Percentiles rank a stretch among this genome's conserved stretches.
phyloP scores from a whole-genome alignment of 345 rosid genomes.

The Garcia nutans region DNA sequence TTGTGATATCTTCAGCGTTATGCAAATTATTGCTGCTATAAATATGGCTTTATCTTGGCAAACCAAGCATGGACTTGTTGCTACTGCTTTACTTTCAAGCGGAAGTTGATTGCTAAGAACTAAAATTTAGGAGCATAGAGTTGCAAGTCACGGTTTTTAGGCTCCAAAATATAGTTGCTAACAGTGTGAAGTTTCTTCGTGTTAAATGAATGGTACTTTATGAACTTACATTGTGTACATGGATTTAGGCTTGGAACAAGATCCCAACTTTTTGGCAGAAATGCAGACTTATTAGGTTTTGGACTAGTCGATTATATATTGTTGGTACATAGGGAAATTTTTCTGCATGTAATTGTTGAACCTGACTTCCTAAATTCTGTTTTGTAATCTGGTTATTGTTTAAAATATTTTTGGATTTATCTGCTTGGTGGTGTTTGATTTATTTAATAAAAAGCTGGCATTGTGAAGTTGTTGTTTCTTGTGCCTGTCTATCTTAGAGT shows the following conservation, averaged over 20 bases:
- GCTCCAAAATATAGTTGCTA: not conserved
- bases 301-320: not conserved
- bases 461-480: not conserved
- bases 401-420: not conserved
- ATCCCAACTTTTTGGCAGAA: not conserved
- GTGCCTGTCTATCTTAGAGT: not conserved
- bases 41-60: not conserved
- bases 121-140: too few species aligned
- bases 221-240: not conserved
- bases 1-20: too few species aligned
- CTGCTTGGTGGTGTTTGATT: constrained; percentile 1
- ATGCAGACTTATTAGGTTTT: not conserved
- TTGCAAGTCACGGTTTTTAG: not conserved
- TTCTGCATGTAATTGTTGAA: not conserved
- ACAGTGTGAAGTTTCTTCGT: not conserved
- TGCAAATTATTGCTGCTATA: not conserved
- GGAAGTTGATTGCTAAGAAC: not conserved
- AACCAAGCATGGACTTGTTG: too few species aligned
- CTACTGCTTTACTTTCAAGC: not conserved
- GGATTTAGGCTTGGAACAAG: not conserved
- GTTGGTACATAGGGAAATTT: not conserved
- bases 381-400: not conserved
- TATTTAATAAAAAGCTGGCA: not conserved
- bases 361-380: not conserved
- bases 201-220: not conserved